Evolutionary conservation across 106 monocot genomes (phyloP), one percentile per base, ranked within the genome.

Genomic region (Ottelia alismoides): DNA sequence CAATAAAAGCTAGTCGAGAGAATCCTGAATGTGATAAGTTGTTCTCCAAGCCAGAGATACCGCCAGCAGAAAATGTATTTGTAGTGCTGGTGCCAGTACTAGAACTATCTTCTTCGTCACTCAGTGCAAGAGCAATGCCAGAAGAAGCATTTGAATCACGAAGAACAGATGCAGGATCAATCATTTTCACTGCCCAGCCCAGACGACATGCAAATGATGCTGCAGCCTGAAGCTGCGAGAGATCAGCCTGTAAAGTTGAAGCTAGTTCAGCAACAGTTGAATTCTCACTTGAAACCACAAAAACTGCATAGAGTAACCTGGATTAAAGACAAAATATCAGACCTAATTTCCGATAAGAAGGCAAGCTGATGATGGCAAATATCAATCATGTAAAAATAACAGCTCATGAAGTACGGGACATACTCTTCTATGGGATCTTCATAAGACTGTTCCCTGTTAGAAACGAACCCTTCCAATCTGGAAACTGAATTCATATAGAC

Each of bases 351-450:
- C n/a, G n/a, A n/a, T n/a, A n/a, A n/a, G n/a, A n/a, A n/a, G n/a
- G n/a, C n/a, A n/a, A n/a, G n/a, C n/a, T n/a, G n/a, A n/a, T n/a
- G n/a, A n/a, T n/a, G n/a, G n/a, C n/a, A n/a, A n/a, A n/a, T n/a
- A n/a, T n/a, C n/a, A n/a, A n/a, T n/a, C n/a, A n/a, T 6, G 40
- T 43, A 16, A 43, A 43, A 43, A 6, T 7, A 43, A 43, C 40
- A 43, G 16, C 16, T 16, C 40, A n/a, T n/a, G n/a, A n/a, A n/a
- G n/a, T n/a, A 45, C 47, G 28, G 49, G 68, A 77, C 82, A 72
- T 80, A 98, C 98, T 98, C 98, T 78, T 98, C 98, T 32, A 90
- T 98, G 52, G 90, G 90, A 54, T 98, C 98, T 83, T 98, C 98
- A 71, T 98, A 98, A 22, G 79, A 82, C 53, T 98, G 98, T 70